These are phyloP conservation scores for Pythium coloratum DNA, from an alignment of 352 stramenopile genomes.

Conservation along the genomic window DNA sequence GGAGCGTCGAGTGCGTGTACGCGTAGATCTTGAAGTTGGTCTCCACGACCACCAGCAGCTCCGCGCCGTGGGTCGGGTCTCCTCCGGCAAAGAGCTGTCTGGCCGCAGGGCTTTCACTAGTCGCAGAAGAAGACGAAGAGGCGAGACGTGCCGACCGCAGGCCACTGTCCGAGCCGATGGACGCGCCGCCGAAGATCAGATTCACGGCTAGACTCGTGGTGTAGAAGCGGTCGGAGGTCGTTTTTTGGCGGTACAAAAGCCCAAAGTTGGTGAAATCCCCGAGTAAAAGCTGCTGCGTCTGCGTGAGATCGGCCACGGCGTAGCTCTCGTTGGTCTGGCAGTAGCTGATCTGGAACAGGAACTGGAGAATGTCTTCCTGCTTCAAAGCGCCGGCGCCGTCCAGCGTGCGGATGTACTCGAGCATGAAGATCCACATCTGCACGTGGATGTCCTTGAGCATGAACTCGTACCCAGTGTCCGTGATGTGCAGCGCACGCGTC, in stretches of 20 bases:
- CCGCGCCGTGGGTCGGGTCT: constrained; percentile 18
- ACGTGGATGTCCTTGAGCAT: constrained; percentile 92
- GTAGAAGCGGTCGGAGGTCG: constrained; percentile 76
- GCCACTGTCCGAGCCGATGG: constrained; percentile 4
- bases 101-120: not conserved
- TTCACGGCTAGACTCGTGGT: constrained; percentile 89
- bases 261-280: constrained; percentile 88
- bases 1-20: constrained; percentile 88
- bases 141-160: not conserved
- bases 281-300: constrained; percentile 74
- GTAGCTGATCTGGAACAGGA: constrained; percentile 90
- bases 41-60: constrained; percentile 62
- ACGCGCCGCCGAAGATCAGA: constrained; percentile 79
- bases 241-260: constrained; percentile 70
- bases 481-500: constrained; percentile 76
- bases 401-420: constrained; percentile 88
- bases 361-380: constrained; percentile 87
- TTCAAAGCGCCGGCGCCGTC: constrained; percentile 69
- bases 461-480: constrained; percentile 89
- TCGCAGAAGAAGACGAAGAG: not conserved
- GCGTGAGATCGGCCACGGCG: constrained; percentile 70
- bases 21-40: constrained; percentile 93
- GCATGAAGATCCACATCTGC: constrained; percentile 92
- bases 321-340: constrained; percentile 87
- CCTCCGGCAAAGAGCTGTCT: constrained; percentile 8